A percentile compares a stretch with the other conserved stretches of the same genome.
Conservation (phyloP, 1,139 yeast species). For the Protomyces inundatus region DNA sequence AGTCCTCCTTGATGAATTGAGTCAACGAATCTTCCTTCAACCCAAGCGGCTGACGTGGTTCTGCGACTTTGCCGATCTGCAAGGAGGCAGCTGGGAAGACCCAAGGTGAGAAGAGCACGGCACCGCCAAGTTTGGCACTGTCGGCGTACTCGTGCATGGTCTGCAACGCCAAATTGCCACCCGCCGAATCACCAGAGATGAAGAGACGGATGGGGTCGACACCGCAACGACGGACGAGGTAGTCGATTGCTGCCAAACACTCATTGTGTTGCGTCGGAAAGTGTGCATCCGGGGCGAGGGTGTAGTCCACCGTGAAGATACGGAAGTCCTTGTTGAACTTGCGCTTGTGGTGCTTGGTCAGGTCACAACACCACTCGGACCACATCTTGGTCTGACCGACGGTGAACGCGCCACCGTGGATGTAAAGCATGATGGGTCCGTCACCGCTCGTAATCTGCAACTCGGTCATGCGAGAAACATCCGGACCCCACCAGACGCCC, state of each 20-base stretch:
- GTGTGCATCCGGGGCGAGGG: constrained; percentile 7
- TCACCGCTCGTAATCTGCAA: not conserved
- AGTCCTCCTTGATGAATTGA: not conserved
- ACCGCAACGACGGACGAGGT: constrained; percentile 1
- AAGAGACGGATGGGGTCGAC: constrained; percentile 11
- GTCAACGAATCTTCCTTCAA: not conserved
- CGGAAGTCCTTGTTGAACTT: constrained; percentile 13
- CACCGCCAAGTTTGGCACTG: constrained; percentile 6
- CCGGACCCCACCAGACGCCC: constrained; percentile 14
- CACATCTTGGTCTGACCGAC: constrained; percentile 17
- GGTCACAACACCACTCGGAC: constrained; percentile 6
- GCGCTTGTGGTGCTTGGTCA: constrained; percentile 9
- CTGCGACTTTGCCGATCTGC: not conserved
- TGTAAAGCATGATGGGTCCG: constrained; percentile 12
- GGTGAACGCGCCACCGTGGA: constrained; percentile 23
- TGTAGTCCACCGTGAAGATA: constrained; percentile 5
- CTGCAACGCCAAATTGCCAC: constrained; percentile 15
- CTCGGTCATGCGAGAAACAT: constrained; percentile 4
- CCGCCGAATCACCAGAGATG: constrained; percentile 23
- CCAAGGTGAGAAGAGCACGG: constrained; percentile 23
- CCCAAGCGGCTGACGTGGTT: not conserved
- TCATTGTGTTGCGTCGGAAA: constrained; percentile 14
- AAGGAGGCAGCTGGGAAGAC: constrained; percentile 8
- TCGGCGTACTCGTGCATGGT: constrained; percentile 8
- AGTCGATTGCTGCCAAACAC: constrained; percentile 10